These are phyloP conservation scores for Primulina eburnea DNA, from an alignment of 257 asterid genomes.

Conservation along the genomic window DNA sequence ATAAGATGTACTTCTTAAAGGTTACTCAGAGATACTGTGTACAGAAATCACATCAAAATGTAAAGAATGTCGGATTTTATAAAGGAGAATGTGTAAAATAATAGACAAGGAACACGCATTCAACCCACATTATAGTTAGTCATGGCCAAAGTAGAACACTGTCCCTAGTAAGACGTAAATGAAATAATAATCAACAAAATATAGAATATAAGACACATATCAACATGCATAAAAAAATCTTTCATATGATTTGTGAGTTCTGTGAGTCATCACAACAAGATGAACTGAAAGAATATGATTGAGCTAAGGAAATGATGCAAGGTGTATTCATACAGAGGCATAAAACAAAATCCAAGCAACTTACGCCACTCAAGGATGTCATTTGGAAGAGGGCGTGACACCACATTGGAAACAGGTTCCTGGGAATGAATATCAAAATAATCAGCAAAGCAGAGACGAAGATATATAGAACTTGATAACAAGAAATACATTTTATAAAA, in stretches of 20 bases:
- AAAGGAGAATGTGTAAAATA: conserved; percentile 7
- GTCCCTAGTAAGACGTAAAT: not conserved
- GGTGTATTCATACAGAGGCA: conserved; percentile 10
- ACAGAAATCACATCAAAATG: not conserved
- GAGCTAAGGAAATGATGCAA: conserved; percentile 6
- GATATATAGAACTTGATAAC: not conserved
- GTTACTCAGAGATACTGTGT: not conserved
- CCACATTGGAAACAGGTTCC: conserved; percentile 98
- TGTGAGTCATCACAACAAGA: conserved; percentile 3
- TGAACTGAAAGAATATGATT: not conserved
- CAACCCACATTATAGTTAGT: conserved; percentile 1
- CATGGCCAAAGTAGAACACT: not conserved
- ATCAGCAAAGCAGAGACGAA: conserved; percentile 17
- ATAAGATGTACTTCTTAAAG: not conserved
- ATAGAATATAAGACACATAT: conserved; percentile 10
- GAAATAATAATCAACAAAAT: conserved; percentile 6
- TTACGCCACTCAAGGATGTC: conserved; percentile 99
- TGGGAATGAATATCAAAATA: conserved; percentile 28
- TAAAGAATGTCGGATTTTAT: not conserved
- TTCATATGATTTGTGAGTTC: not conserved
- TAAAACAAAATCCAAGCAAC: conserved; percentile 31
- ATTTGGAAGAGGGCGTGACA: conserved; percentile 89
- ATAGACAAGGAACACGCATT: conserved; percentile 13
- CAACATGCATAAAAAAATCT: not conserved
- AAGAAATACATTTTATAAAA: not conserved